A percentile compares a stretch with the other conserved stretches of the same genome.
These are phyloP conservation scores for Hypsizygus ulmarius DNA, from an alignment of 1,284 basidiomycete species.

Conservation along the genomic window DNA sequence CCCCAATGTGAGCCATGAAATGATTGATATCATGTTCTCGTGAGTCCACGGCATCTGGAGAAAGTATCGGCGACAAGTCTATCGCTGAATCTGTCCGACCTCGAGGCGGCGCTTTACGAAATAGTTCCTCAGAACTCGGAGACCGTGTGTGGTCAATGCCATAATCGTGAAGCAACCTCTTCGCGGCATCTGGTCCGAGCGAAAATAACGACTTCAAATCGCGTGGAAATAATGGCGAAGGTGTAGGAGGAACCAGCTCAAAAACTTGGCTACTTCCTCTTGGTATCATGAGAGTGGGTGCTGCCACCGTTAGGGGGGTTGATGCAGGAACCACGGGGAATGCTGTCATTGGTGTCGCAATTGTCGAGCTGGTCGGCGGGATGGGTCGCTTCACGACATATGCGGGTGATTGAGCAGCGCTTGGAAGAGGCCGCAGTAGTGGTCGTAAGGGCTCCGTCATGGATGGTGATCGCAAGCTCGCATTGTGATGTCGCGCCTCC, in stretches of 20 bases:
- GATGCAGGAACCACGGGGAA: conserved; percentile 27
- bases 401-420: conserved; percentile 36
- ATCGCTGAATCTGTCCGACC: conserved; percentile 9
- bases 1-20: conserved; percentile 36
- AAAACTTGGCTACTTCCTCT: conserved; percentile 12
- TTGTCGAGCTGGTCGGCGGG: conserved; percentile 23
- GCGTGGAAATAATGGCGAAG: conserved; percentile 34
- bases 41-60: conserved; percentile 30
- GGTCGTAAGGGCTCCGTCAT: conserved; percentile 40
- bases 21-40: conserved; percentile 16
- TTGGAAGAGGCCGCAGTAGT: conserved; percentile 42
- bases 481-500: conserved; percentile 49
- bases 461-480: conserved; percentile 36
- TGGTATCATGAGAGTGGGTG: conserved; percentile 16
- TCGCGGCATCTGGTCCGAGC: conserved; percentile 38
- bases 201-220: conserved; percentile 40
- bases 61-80: conserved; percentile 23
- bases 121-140: conserved; percentile 16
- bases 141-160: conserved; percentile 33
- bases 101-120: neutral
- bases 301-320: conserved; percentile 24
- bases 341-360: conserved; percentile 27
- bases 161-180: conserved; percentile 40
- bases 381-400: conserved; percentile 27
- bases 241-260: conserved; percentile 28